Conservation (phyloP, 2,329 filamentous ascomycete genomes). For the Venturia oleaginea region DNA sequence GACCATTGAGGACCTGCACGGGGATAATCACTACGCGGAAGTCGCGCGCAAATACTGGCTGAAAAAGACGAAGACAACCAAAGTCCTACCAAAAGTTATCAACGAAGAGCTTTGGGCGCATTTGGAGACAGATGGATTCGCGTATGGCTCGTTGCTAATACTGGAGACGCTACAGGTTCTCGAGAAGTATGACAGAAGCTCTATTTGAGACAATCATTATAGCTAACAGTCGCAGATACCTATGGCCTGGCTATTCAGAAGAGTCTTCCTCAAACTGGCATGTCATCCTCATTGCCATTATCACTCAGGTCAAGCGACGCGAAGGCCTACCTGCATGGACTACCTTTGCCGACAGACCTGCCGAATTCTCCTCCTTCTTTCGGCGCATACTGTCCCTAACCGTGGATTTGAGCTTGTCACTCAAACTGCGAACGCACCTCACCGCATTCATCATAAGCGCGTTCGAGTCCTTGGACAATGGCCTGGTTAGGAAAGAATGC, state of each 20-base stretch:
- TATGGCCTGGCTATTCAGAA: constrained; percentile 89
- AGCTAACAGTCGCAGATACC: constrained; percentile 49
- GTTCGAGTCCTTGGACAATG: constrained; percentile 87
- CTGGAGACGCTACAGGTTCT: constrained; percentile 86
- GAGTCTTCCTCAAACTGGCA: constrained; percentile 82
- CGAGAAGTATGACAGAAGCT: constrained; percentile 53
- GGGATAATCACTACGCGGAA: constrained; percentile 55
- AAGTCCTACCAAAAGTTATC: constrained; percentile 70
- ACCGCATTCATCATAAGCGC: constrained; percentile 82
- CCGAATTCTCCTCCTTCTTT: constrained; percentile 83
- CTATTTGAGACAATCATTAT: constrained; percentile 15
- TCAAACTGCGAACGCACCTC: constrained; percentile 60
- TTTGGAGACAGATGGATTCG: constrained; percentile 72
- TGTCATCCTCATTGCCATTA: constrained; percentile 73
- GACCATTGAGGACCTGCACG: constrained; percentile 59
- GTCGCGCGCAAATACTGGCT: constrained; percentile 83
- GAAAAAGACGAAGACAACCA: constrained; percentile 51
- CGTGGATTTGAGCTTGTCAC: constrained; percentile 43
- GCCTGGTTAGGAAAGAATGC: constrained; percentile 88
- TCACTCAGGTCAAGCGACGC: constrained; percentile 79
- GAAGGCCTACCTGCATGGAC: constrained; percentile 84
- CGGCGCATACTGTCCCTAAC: constrained; percentile 81
- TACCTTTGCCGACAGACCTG: constrained; percentile 65
- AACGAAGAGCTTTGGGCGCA: constrained; percentile 85
- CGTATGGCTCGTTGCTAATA: constrained; percentile 65